Base-by-base conservation (phyloP, 2,329 filamentous ascomycete genomes). In the Xylariaceae sp. region DNA sequence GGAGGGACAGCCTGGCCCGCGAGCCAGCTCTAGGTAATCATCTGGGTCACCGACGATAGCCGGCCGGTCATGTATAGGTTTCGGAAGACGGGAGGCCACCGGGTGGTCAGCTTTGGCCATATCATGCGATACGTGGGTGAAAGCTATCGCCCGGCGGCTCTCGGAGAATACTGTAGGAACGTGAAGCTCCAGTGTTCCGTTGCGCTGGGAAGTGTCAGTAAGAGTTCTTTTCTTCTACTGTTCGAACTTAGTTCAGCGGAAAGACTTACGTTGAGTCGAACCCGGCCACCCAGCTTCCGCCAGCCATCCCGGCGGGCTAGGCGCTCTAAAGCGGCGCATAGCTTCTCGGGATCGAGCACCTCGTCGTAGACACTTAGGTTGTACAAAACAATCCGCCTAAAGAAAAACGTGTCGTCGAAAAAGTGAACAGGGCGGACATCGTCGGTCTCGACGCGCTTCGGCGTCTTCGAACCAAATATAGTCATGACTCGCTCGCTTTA, bases 101-200 rank as follows among this genome's bases (percentile, higher is more conserved):
- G 65, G 59, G 50, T 74, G 67, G 11, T 70, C 59, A 2, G 48
- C 38, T 4, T 67, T 57, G 7, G 45, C 37, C 5, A 62, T 59
- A 22, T 64, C 52, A 47, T 67, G 59, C 17, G 53, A 40, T 1
- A 50, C 54, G 22, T 67, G 66, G 10, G 65, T 58, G 53, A 60
- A 70, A 8, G 54, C 54, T 6, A 71, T 54, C 0, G 63, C 59
- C 1, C 66, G 67, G 3, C 69, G 60, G 2, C 63, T 52, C 6
- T 55, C 44, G 5, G 56, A 63, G 48, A 66, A 73, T 21, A 55
- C 27, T 8, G 49, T 51, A 0, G 70, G 70, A 29, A 73, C 59
- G 40, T 72, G 70, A 42, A 70, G 67, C 49, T 72, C 69, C 2
- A 73, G 59, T 39, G 56, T 57, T n/a, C 53, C 57, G 21, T 51